A percentile compares a stretch with the other conserved stretches of the same genome.
These are phyloP conservation scores for Ceratocystis eucalypticola DNA, from an alignment of 2,329 filamentous ascomycete genomes.

Conservation along the genomic window DNA sequence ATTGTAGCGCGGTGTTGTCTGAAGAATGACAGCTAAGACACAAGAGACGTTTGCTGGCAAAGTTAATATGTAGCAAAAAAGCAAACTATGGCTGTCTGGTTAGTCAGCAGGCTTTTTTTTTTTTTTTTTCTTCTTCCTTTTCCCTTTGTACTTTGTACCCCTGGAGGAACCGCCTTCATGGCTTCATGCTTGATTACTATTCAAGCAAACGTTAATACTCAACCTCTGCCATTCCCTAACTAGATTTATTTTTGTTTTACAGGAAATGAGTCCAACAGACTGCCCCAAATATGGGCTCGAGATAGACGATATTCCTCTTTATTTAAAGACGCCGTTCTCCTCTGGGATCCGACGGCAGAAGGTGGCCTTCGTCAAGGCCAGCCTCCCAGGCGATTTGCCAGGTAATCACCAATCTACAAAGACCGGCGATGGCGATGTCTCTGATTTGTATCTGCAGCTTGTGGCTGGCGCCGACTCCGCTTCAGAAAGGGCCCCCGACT, in stretches of 20 bases:
- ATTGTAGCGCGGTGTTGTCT: not conserved
- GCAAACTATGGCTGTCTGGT: not conserved
- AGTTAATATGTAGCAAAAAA: too few species aligned
- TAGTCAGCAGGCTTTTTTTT: not conserved
- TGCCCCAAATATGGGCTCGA: constrained; percentile 24
- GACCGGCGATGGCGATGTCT: not conserved
- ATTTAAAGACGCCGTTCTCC: constrained; percentile 41
- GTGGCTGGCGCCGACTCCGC: constrained; percentile 38
- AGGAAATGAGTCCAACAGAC: not conserved
- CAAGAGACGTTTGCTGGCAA: too few species aligned
- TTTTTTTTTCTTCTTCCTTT: too few species aligned
- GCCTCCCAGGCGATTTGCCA: constrained; percentile 25
- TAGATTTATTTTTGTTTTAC: not conserved
- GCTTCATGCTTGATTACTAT: not conserved
- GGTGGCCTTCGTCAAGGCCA: constrained; percentile 45
- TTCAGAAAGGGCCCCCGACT: constrained; percentile 1
- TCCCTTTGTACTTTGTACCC: not conserved
- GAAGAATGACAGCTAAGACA: too few species aligned
- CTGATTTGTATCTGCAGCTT: constrained; percentile 51
- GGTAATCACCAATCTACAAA: not conserved
- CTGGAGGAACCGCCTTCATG: not conserved
- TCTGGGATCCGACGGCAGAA: constrained; percentile 40
- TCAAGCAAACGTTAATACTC: too few species aligned
- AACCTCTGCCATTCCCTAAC: too few species aligned
- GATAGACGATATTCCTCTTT: constrained; percentile 38